Base-by-base conservation (phyloP, 2,329 filamentous ascomycete species). In the Cryphonectria japonica region DNA sequence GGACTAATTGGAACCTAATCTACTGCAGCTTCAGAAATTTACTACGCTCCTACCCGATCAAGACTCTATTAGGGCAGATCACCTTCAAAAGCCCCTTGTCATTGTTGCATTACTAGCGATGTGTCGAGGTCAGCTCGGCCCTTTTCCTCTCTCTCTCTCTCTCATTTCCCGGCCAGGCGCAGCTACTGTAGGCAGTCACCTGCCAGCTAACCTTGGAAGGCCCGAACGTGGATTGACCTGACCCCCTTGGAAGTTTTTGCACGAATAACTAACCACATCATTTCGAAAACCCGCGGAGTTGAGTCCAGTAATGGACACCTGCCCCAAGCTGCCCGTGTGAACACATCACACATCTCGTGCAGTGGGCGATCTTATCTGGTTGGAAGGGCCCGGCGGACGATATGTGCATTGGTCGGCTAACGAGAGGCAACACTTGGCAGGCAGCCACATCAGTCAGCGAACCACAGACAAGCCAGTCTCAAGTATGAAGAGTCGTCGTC, bases 321-420 rank as follows among this genome's bases (percentile, higher is more conserved):
- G 11, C 19, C 13, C 57, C 14, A 34, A 26, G 59, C 14, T 8
- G 5, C 59, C 8, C 59, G 59, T 39, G 34, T 39, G 34, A 22
- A 61, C 59, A 61, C 22, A 39, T 66, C 46, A 61, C 59, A 61
- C 22, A 39, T 39, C 64, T 26, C 64, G 43, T 66, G 64, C 43
- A 57, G 43, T 26, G 29, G 64, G 19, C 19, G 64, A 37, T 54
- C 63, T 52, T 65, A 19, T n/a, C 26, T 39, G 26, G 19, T 2
- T 19, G 29, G 26, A 19, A 34, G n/a, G 59, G 34, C 14, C 59
- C 9, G 11, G 32, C 54, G 14, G 54, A 59, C 5, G 54, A 32
- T 26, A 34, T 16, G 46, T 50, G 54, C 54, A 19, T 19, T 59
- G 26, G 54, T 32, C 26, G 29, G 54, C 29, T 32, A 59, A 32